These are phyloP conservation scores for Mortierella sp. DNA, from an alignment of 371 early-diverging fungal genomes.

Conservation along the genomic window DNA sequence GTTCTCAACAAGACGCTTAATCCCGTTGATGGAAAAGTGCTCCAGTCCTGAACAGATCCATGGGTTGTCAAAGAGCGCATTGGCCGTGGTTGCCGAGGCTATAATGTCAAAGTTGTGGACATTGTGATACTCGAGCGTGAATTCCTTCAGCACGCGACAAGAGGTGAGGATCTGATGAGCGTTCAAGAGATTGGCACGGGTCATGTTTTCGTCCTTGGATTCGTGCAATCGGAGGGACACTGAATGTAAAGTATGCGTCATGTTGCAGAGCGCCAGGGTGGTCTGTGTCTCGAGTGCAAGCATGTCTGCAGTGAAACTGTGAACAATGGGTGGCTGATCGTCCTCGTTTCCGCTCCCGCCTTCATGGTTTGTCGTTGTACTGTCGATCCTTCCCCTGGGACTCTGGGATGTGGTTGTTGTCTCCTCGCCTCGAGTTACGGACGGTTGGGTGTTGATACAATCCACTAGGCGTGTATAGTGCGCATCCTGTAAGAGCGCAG, in stretches of 20 bases:
- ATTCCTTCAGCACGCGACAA: neutral
- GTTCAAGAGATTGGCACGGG: slow-evolving; percentile 8
- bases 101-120: neutral
- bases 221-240: neutral
- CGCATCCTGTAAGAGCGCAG: too few species aligned
- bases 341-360: neutral
- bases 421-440: too few species aligned
- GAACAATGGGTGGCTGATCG: neutral
- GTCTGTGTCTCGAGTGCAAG: neutral
- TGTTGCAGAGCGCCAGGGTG: slow-evolving; percentile 3
- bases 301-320: slow-evolving; percentile 3
- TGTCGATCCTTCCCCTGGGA: too few species aligned
- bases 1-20: neutral
- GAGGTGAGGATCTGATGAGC: slow-evolving; percentile 9
- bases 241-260: neutral
- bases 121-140: neutral
- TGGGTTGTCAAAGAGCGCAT: slow-evolving; percentile 4
- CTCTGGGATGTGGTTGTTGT: too few species aligned
- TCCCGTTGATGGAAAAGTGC: slow-evolving; percentile 1
- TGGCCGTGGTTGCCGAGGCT: neutral
- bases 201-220: neutral
- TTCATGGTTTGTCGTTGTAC: neutral
- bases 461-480: too few species aligned
- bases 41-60: slow-evolving; percentile 11
- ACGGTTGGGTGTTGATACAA: too few species aligned